A percentile compares a stretch with the other conserved stretches of the same genome.
Conservation (phyloP, 2,329 filamentous ascomycete genomes). For the Colletotrichum tropicicola region DNA sequence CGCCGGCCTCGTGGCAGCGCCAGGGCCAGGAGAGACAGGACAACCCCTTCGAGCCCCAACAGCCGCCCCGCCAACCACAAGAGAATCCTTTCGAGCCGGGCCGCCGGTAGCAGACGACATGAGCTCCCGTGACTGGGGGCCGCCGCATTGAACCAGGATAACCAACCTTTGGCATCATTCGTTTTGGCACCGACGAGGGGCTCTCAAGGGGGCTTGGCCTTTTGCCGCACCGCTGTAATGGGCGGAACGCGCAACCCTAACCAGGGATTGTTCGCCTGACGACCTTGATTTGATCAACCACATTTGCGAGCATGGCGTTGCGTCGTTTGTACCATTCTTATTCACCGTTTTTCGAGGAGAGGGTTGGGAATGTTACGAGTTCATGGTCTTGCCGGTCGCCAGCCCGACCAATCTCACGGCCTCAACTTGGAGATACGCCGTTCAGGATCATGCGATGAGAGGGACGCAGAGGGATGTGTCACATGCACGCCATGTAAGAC, state of each 20-base stretch:
- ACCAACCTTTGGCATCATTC: background rate
- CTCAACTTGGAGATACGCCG: background rate
- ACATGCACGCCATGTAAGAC: background rate
- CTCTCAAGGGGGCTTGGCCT: too few relatives aligned
- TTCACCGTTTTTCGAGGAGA: background rate
- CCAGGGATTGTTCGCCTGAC: background rate
- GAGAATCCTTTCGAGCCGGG: conserved; percentile 25
- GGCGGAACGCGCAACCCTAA: background rate
- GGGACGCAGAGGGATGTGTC: background rate
- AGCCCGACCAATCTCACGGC: background rate
- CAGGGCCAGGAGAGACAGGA: conserved; percentile 3
- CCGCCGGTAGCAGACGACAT: conserved; percentile 1
- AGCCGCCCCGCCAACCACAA: conserved; percentile 3
- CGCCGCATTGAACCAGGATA: background rate
- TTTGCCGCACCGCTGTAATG: background rate
- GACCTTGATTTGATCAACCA: conserved; percentile 12
- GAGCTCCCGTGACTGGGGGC: background rate
- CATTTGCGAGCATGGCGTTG: conserved; percentile 28
- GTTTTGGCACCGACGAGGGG: background rate
- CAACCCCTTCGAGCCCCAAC: conserved; percentile 16
- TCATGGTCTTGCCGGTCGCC: background rate
- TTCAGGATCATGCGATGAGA: background rate
- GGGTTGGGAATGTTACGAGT: background rate
- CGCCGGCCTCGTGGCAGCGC: conserved; percentile 23
- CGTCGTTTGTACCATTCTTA: conserved; percentile 2